phyloP scores from a whole-genome alignment of 2,329 filamentous ascomycete species.

The Colletotrichum incanum region DNA sequence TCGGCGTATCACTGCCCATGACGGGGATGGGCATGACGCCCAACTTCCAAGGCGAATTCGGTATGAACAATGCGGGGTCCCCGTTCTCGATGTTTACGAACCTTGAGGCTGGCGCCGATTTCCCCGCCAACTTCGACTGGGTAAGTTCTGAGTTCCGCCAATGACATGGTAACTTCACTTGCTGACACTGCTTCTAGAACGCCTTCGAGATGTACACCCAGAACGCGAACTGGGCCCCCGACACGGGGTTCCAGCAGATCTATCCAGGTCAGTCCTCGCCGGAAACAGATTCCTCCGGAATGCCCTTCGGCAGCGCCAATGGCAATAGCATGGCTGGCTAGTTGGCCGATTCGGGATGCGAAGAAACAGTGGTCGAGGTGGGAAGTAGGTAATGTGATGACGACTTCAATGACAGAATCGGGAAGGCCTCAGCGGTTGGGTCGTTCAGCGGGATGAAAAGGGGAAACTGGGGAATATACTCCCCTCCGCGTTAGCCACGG shows the following conservation, averaged over 20 bases:
- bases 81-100: slow-evolving; percentile 70
- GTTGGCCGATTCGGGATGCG: neutral
- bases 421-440: slow-evolving; percentile 12
- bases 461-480: slow-evolving; percentile 1
- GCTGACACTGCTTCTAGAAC: slow-evolving; percentile 56
- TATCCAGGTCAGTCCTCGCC: slow-evolving; percentile 45
- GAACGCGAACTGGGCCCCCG: slow-evolving; percentile 66
- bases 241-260: slow-evolving; percentile 66
- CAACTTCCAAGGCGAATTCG: slow-evolving; percentile 56
- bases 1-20: slow-evolving; percentile 54
- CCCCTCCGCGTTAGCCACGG: slow-evolving; percentile 20
- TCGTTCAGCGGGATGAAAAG: slow-evolving; percentile 6
- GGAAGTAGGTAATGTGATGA: slow-evolving; percentile 23
- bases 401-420: slow-evolving; percentile 24
- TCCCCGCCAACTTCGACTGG: slow-evolving; percentile 72
- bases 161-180: neutral
- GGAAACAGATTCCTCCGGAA: slow-evolving; percentile 31
- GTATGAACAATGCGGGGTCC: slow-evolving; percentile 57
- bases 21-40: slow-evolving; percentile 53
- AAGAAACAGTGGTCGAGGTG: neutral
- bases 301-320: slow-evolving; percentile 21
- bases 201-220: slow-evolving; percentile 73
- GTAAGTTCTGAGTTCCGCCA: slow-evolving; percentile 56
- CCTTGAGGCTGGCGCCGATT: slow-evolving; percentile 53
- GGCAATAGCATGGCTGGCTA: slow-evolving; percentile 39